A percentile compares a stretch with the other conserved stretches of the same genome.
These are phyloP conservation scores for Kluyveromyces nonfermentans DNA, from an alignment of 805 yeast species.

Conservation along the genomic window DNA sequence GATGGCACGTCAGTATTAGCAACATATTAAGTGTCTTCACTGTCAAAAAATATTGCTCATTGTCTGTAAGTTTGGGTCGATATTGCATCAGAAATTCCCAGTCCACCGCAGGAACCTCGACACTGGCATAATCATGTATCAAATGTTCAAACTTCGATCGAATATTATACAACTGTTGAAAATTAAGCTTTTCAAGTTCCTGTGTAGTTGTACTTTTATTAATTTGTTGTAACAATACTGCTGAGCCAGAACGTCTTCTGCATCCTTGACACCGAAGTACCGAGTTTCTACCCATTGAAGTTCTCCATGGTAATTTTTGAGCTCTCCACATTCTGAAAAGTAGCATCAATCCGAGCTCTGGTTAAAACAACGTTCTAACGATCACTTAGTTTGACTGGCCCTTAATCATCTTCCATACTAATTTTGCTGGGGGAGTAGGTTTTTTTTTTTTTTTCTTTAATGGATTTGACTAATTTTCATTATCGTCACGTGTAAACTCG, in stretches of 20 bases:
- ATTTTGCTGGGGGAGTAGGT: too few relatives aligned
- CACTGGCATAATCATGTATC: conserved; percentile 46
- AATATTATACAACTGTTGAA: conserved; percentile 45
- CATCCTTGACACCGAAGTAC: neutral
- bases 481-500: too few relatives aligned
- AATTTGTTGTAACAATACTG: neutral
- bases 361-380: too few relatives aligned
- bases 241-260: neutral
- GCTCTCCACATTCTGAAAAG: neutral
- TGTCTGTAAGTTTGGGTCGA: conserved; percentile 23
- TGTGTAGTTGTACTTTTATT: neutral
- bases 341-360: neutral
- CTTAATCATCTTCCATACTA: too few relatives aligned
- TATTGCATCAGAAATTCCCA: conserved; percentile 42
- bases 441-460: too few relatives aligned
- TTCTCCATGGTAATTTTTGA: neutral
- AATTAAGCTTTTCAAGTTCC: conserved; percentile 20
- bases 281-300: neutral
- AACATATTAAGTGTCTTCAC: conserved; percentile 48
- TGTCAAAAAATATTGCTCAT: conserved; percentile 33
- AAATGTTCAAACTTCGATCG: conserved; percentile 50
- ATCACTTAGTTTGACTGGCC: too few relatives aligned
- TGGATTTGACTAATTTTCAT: too few relatives aligned
- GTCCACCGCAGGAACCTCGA: conserved; percentile 44
- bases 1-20: conserved; percentile 55